Evolutionary conservation across 305 asterid genomes (phyloP).

Genomic region (Fraxinus floribunda): DNA sequence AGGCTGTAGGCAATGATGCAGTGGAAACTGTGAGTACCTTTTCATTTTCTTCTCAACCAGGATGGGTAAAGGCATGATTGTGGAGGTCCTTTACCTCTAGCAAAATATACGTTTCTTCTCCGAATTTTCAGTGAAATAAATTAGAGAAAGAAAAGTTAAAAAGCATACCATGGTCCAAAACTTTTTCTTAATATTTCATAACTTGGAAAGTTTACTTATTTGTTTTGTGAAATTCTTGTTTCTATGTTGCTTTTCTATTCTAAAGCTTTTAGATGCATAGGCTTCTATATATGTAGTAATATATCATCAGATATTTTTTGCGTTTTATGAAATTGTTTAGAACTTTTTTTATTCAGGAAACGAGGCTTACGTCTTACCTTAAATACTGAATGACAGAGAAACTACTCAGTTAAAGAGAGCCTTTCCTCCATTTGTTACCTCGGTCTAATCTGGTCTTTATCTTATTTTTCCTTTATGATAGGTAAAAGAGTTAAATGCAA

Average conservation of each 20-base stretch:
- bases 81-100: not conserved
- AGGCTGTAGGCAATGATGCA: constrained; percentile 30
- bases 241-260: not conserved
- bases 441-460: constrained; percentile 4
- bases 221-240: not conserved
- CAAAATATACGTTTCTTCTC: not conserved
- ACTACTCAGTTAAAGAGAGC: not conserved
- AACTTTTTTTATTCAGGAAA: not conserved
- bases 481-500: constrained; percentile 52
- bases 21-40: constrained; percentile 47
- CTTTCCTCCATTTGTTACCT: not conserved
- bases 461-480: constrained; percentile 33
- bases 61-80: constrained; percentile 18
- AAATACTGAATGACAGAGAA: not conserved
- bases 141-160: constrained; percentile 6
- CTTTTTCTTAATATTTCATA: not conserved
- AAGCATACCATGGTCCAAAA: not conserved
- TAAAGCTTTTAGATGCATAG: not conserved
- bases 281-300: not conserved
- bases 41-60: constrained; percentile 14
- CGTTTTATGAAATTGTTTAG: not conserved
- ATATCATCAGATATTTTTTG: not conserved
- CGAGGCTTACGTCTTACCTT: not conserved
- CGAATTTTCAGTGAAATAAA: not conserved
- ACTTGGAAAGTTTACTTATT: not conserved